Percentiles rank a stretch among this genome's conserved stretches.
These are phyloP conservation scores for maize (Zea mays) DNA, from an alignment of 176 grass and related monocot species.

Conservation along the genomic window DNA sequence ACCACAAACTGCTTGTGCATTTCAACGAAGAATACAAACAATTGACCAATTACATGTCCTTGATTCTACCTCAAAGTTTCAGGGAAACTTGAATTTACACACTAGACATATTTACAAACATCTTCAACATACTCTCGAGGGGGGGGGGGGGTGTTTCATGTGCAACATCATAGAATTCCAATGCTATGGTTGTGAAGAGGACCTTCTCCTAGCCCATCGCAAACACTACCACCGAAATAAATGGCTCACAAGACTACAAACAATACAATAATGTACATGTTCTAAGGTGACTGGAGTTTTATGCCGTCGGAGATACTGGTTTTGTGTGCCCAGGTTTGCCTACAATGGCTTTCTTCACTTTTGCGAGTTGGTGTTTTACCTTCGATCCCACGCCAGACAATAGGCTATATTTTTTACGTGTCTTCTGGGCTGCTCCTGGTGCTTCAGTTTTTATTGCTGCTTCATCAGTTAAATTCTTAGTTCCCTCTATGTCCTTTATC, in stretches of 20 bases:
- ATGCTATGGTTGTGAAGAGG: conserved; percentile 8
- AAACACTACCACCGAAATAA: conserved; percentile 26
- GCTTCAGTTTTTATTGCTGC: conserved; percentile 40
- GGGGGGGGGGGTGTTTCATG: background rate
- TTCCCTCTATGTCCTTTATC: conserved; percentile 49
- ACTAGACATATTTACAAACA: conserved; percentile 46
- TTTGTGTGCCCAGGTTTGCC: conserved; percentile 68
- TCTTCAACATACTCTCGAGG: background rate
- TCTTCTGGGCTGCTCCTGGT: conserved; percentile 52
- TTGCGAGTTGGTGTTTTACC: conserved; percentile 82
- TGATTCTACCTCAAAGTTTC: conserved; percentile 16
- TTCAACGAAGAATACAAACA: conserved; percentile 3
- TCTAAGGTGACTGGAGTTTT: conserved; percentile 37
- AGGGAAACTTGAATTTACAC: conserved; percentile 29
- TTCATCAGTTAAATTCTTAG: conserved; percentile 34
- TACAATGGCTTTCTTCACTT: conserved; percentile 87
- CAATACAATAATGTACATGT: conserved; percentile 39
- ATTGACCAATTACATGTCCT: conserved; percentile 6
- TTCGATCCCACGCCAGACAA: conserved; percentile 85
- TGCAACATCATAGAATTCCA: conserved; percentile 25
- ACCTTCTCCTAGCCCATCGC: conserved; percentile 16
- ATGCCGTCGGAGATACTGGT: conserved; percentile 51
- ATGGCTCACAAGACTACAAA: conserved; percentile 46
- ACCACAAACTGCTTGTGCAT: conserved; percentile 12
- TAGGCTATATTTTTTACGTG: conserved; percentile 72